A percentile compares a stretch with the other conserved stretches of the same genome.
Evolutionary conservation across 1,284 basidiomycete species (phyloP).

Genomic region (Pascua guehoae): DNA sequence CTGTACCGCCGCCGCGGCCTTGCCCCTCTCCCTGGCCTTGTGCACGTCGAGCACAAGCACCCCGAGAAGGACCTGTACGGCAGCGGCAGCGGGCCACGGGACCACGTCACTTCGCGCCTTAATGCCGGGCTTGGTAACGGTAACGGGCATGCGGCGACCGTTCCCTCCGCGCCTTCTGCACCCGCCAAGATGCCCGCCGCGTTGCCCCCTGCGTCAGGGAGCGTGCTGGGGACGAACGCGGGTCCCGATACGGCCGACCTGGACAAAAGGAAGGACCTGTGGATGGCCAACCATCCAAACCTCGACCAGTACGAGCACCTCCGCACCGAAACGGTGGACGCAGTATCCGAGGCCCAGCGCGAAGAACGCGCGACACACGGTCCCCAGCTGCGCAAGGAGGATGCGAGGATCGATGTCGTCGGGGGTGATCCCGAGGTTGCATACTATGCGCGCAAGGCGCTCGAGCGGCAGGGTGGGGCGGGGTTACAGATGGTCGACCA

Average conservation of each 20-base stretch:
- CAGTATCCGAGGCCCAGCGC: not conserved
- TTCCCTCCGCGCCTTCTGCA: no score
- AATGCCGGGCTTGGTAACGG: no score
- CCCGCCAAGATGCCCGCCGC: no score
- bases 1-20: slow-evolving; percentile 24
- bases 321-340: not conserved
- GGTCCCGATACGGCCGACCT: no score
- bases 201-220: no score
- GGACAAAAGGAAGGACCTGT: no score
- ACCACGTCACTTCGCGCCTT: no score
- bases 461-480: not conserved
- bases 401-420: not conserved
- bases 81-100: not conserved
- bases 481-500: no score
- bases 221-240: no score
- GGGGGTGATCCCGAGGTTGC: not conserved
- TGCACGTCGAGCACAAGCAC: not conserved
- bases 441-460: not conserved
- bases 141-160: no score
- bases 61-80: slow-evolving; percentile 10
- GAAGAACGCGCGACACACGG: not conserved
- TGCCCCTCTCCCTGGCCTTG: not conserved
- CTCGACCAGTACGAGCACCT: no score
- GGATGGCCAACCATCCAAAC: no score
- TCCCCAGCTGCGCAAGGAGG: not conserved